A percentile compares a stretch with the other conserved stretches of the same genome.
These are phyloP conservation scores for Aspergillus hortae DNA, from an alignment of 2,329 filamentous ascomycete species.

Conservation along the genomic window DNA sequence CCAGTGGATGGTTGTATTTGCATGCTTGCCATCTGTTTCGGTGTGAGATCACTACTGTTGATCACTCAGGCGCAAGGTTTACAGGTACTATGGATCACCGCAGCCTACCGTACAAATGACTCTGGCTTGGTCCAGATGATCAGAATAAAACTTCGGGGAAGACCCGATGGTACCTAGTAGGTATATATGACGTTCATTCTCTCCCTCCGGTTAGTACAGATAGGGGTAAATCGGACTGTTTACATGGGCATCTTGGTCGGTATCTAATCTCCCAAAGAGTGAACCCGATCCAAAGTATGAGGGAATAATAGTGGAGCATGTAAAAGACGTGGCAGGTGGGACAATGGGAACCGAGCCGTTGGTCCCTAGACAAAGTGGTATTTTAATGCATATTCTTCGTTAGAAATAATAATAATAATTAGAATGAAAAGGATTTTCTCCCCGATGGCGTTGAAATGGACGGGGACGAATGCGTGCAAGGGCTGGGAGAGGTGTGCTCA, in stretches of 20 bases:
- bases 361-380: neutral
- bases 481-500: constrained; percentile 10
- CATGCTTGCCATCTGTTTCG: neutral
- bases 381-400: neutral
- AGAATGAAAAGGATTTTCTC: neutral
- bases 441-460: neutral
- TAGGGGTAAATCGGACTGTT: neutral
- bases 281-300: constrained; percentile 6
- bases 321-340: constrained; percentile 16
- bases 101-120: neutral
- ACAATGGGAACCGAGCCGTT: constrained; percentile 4
- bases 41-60: constrained; percentile 3
- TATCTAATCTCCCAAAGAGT: neutral
- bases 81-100: neutral
- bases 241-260: neutral
- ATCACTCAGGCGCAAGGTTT: neutral
- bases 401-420: neutral
- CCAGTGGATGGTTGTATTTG: neutral
- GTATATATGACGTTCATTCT: neutral
- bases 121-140: neutral
- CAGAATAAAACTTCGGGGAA: neutral
- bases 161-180: neutral
- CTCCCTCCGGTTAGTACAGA: neutral
- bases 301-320: constrained; percentile 11
- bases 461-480: constrained; percentile 9